Evolutionary conservation across 2,329 filamentous ascomycete species (phyloP).

Genomic region (Fusarium camptoceras): DNA sequence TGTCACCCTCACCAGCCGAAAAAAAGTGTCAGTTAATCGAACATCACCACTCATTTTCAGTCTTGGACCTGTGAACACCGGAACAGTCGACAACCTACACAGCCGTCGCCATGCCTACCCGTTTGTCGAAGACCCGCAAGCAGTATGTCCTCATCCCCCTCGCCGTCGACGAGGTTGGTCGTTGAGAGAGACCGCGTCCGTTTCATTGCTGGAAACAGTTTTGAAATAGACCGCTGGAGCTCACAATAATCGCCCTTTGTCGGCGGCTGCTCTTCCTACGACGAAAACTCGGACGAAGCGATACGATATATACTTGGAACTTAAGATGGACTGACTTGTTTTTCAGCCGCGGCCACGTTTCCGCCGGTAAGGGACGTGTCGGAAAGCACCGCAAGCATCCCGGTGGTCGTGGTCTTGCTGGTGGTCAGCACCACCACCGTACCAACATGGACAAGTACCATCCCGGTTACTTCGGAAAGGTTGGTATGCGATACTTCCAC

Average conservation of each 20-base stretch:
- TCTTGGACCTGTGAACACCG: slow-evolving; percentile 51
- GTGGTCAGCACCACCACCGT: slow-evolving; percentile 92
- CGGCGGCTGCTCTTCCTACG: slow-evolving; percentile 26
- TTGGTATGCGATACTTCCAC: slow-evolving; percentile 97
- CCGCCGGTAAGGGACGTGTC: slow-evolving; percentile 96
- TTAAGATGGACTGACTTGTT: slow-evolving; percentile 46
- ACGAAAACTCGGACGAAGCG: slow-evolving; percentile 9
- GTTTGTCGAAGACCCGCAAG: slow-evolving; percentile 81
- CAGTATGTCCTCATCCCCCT: slow-evolving; percentile 67
- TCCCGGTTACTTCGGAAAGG: slow-evolving; percentile 99
- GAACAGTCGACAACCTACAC: slow-evolving; percentile 56
- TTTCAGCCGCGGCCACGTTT: slow-evolving; percentile 92
- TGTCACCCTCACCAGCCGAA: slow-evolving; percentile 55
- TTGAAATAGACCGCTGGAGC: slow-evolving; percentile 31
- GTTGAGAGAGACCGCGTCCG: slow-evolving; percentile 33
- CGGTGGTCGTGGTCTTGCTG: slow-evolving; percentile 87
- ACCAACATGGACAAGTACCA: slow-evolving; percentile 83
- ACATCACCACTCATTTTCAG: slow-evolving; percentile 54
- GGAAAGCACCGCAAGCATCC: slow-evolving; percentile 98
- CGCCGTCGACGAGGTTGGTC: slow-evolving; percentile 39
- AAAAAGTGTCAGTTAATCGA: slow-evolving; percentile 52
- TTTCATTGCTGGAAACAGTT: not conserved
- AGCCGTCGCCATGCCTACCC: slow-evolving; percentile 76
- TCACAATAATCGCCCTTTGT: slow-evolving; percentile 38
- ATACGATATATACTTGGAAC: slow-evolving; percentile 19